Base-by-base conservation (phyloP, 208 protist genomes). In the Trypanosoma lewisi region DNA sequence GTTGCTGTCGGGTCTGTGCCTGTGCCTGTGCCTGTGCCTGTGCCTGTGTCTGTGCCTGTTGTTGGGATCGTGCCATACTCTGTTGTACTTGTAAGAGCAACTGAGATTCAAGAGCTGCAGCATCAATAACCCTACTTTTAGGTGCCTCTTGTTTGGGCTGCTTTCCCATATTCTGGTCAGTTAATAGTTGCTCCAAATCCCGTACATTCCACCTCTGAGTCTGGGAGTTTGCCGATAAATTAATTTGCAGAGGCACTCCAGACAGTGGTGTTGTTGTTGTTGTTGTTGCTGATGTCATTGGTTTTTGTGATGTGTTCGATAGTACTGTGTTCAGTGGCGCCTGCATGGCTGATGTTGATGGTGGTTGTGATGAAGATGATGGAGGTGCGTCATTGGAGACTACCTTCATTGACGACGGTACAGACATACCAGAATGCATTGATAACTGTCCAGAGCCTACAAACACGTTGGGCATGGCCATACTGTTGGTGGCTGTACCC, bases 181-280 rank as follows among this genome's bases (percentile, higher is more conserved):
- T 82, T 44, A 72, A 63, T 59, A 91, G 67, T 48, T 74, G 49
- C 73, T 92, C 85, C 41, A 92, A 60, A 33, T 92, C 85, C 23
- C 76, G 70, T 45, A 74, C 82, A 2, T 64, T 62, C 83, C 82
- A 89, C 50, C 75, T 58, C 37, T 67, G 50, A 28, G 63, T 19
- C 25, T 53, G 41, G 12, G 45, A 14, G 23, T 4, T 56, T 0
- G 23, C 12, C 27, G 65, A 54, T 30, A 49, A 12, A 44, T 28
- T 65, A 28, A 21, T 50, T 34, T 50, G 34, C 14, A 47, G 58
- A 11, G 70, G 64, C 2, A n/a, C n/a, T n/a, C n/a, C n/a, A n/a
- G 68, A 28, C 19, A 61, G 52, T 53, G 66, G 52, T 31, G 42
- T 4, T 39, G 16, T 39, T 41, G 57, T 59, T 21, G 65, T 19